Percentiles rank a stretch among this genome's conserved stretches.
phyloP scores from a whole-genome alignment of 495 filamentous ascomycete genomes.

The Lichina pygmaea region DNA sequence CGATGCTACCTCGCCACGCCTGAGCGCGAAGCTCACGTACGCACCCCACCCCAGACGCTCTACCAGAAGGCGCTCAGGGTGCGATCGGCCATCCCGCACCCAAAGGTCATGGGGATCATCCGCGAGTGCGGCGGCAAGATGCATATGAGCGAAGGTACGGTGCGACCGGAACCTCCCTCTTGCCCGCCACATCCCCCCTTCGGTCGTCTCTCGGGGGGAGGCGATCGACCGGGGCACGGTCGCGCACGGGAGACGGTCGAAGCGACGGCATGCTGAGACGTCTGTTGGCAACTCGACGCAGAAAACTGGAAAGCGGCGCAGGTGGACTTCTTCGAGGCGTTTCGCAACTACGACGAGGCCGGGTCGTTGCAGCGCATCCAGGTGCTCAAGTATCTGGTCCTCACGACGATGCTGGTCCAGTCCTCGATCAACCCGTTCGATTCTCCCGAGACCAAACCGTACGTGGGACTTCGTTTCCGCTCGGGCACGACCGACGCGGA shows the following conservation, averaged over 20 bases:
- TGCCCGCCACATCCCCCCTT: too few species aligned
- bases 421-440: constrained; percentile 99
- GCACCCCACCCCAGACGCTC: constrained; percentile 20
- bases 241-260: background rate
- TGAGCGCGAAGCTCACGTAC: background rate
- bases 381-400: constrained; percentile 86
- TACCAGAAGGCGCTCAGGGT: constrained; percentile 80
- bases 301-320: constrained; percentile 97
- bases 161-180: background rate
- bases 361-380: constrained; percentile 89
- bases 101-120: constrained; percentile 97
- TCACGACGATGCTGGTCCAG: constrained; percentile 96
- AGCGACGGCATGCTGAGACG: background rate
- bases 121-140: constrained; percentile 98
- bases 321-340: constrained; percentile 94
- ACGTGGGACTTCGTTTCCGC: background rate
- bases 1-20: background rate
- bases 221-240: background rate
- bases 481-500: background rate
- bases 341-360: constrained; percentile 96
- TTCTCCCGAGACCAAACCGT: constrained; percentile 92
- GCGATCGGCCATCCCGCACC: constrained; percentile 83
- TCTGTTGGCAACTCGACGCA: constrained; percentile 2
- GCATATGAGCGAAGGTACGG: constrained; percentile 77
- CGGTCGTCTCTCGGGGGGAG: too few species aligned